phyloP scores from a whole-genome alignment of 495 filamentous ascomycete species.

The Amniculicola lignicola region DNA sequence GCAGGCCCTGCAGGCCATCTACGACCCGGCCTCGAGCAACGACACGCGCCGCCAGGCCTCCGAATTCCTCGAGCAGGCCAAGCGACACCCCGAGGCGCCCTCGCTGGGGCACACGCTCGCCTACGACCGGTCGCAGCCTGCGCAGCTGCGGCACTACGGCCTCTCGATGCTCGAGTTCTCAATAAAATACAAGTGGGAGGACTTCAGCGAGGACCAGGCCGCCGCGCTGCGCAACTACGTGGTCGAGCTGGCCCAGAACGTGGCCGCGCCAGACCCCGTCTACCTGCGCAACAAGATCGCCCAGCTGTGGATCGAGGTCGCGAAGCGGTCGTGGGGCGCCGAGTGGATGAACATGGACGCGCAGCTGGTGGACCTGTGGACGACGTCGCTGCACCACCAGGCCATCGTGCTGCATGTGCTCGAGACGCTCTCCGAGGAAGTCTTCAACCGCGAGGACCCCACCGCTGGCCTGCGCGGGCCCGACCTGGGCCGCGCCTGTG shows the following conservation, averaged over 20 bases:
- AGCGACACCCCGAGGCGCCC: conserved; percentile 71
- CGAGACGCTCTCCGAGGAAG: conserved; percentile 91
- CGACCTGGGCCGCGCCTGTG: conserved; percentile 78
- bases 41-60: conserved; percentile 79
- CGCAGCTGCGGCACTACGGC: conserved; percentile 88
- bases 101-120: conserved; percentile 84
- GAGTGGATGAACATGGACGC: conserved; percentile 96
- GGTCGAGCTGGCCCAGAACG: conserved; percentile 69
- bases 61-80: conserved; percentile 76
- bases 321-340: conserved; percentile 84
- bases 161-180: conserved; percentile 86
- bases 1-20: conserved; percentile 78
- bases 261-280: conserved; percentile 68
- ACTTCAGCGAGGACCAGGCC: conserved; percentile 62
- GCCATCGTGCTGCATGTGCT: conserved; percentile 52
- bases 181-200: conserved; percentile 76
- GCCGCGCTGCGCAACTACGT: conserved; percentile 67
- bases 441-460: conserved; percentile 86
- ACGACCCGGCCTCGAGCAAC: conserved; percentile 78
- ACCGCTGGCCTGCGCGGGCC: conserved; percentile 77
- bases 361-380: conserved; percentile 77
- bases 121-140: conserved; percentile 63
- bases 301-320: conserved; percentile 91
- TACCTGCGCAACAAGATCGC: conserved; percentile 92
- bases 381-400: conserved; percentile 47